These are phyloP conservation scores for Arachis hypogaea DNA, from an alignment of 306 rosid species.

Conservation along the genomic window DNA sequence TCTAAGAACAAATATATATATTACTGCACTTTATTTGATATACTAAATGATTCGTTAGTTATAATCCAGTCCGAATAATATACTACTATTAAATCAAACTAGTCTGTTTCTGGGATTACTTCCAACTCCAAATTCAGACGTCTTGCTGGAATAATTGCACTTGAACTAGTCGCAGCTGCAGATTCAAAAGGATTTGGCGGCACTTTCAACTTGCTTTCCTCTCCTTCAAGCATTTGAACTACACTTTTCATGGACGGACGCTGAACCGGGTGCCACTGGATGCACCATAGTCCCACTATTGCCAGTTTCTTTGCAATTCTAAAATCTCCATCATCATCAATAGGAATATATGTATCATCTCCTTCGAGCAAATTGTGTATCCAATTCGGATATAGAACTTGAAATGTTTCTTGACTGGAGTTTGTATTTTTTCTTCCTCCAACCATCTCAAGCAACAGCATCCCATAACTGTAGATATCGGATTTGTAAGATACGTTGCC, in stretches of 20 bases:
- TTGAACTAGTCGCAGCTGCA: conserved; percentile 13
- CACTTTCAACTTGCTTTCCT: conserved; percentile 19
- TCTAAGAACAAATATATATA: too few species aligned
- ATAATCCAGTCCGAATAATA: too few species aligned
- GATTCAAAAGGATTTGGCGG: conserved; percentile 26
- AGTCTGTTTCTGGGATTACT: too few species aligned
- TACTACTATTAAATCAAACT: too few species aligned
- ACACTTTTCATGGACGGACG: background rate
- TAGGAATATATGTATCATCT: background rate
- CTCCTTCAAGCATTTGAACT: conserved; percentile 36
- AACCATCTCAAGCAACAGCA: background rate
- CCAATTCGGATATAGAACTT: background rate
- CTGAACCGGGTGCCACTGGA: background rate
- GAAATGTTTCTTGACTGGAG: background rate
- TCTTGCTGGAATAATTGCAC: background rate
- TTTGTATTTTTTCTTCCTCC: background rate
- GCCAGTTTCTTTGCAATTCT: background rate
- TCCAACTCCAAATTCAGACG: too few species aligned
- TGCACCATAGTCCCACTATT: background rate
- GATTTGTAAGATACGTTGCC: background rate
- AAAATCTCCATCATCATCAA: background rate
- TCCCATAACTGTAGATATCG: background rate
- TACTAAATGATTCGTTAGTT: too few species aligned
- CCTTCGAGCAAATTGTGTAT: background rate
- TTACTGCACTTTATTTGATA: too few species aligned